Percentiles rank a stretch among this genome's conserved stretches.
Conservation (phyloP, 139 green algal genomes). For the Chlorella sp. region DNA sequence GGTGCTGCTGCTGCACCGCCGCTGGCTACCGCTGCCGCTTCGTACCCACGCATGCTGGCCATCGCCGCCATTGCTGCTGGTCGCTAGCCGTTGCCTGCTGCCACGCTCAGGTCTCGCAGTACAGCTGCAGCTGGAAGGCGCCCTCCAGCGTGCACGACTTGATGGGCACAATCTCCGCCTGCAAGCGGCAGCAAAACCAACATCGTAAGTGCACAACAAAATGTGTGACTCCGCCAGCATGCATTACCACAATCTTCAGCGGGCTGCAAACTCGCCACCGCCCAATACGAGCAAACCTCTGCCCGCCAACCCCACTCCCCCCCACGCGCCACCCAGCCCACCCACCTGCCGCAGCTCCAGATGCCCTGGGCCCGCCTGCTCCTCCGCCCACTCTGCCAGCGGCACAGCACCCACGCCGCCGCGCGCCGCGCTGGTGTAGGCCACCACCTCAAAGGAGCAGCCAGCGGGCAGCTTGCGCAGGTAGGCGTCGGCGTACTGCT, state of each 20-base stretch:
- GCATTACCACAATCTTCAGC: background rate
- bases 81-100: background rate
- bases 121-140: conserved; percentile 55
- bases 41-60: background rate
- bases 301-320: background rate
- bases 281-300: no score
- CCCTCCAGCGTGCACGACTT: conserved; percentile 50
- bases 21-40: background rate
- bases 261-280: no score
- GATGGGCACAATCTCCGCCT: conserved; percentile 50
- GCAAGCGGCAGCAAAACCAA: background rate
- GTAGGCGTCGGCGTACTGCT: conserved; percentile 56
- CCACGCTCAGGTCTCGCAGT: conserved; percentile 30
- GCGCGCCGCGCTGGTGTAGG: conserved; percentile 33
- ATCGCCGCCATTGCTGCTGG: background rate
- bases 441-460: conserved; percentile 59
- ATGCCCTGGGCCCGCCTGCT: conserved; percentile 21
- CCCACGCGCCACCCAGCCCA: no score
- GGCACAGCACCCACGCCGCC: conserved; percentile 13
- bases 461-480: conserved; percentile 40
- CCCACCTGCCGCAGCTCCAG: conserved; percentile 5
- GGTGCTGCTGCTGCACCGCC: background rate
- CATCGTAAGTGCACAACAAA: no score
- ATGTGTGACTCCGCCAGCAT: background rate
- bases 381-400: conserved; percentile 50